These are phyloP conservation scores for Rhizoclosmatium globosum DNA, from an alignment of 192 early-diverging fungal species.

Conservation along the genomic window DNA sequence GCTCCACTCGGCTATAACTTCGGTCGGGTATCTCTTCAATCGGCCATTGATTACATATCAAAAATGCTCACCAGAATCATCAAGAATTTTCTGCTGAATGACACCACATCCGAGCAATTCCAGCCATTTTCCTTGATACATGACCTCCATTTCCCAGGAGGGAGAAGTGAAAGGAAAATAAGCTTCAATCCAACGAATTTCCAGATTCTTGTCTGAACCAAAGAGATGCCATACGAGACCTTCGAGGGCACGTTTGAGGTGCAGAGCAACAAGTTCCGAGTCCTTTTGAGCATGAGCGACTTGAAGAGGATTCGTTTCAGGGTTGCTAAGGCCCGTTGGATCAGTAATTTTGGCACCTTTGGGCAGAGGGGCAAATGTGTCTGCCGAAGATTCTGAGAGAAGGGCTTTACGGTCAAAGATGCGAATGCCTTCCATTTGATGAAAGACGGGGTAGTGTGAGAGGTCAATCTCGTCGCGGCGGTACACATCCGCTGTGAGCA, in stretches of 20 bases:
- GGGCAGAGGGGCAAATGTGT: slow-evolving; percentile 3
- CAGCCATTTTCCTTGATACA: slow-evolving; percentile 93
- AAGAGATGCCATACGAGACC: slow-evolving; percentile 81
- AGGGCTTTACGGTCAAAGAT: slow-evolving; percentile 58
- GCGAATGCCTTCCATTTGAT: slow-evolving; percentile 97
- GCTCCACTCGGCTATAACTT: too few species aligned
- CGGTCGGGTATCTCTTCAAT: too few species aligned
- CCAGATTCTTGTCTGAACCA: slow-evolving; percentile 58
- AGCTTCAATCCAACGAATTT: slow-evolving; percentile 94
- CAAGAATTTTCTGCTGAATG: slow-evolving; percentile 84
- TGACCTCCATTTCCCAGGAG: slow-evolving; percentile 96
- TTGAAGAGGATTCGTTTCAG: slow-evolving; percentile 24
- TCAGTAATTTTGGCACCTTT: slow-evolving; percentile 42
- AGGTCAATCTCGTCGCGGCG: slow-evolving; percentile 95
- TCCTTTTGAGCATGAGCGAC: slow-evolving; percentile 67
- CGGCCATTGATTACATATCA: too few species aligned
- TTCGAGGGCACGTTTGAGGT: slow-evolving; percentile 87
- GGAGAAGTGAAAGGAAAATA: slow-evolving; percentile 97
- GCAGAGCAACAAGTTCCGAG: slow-evolving; percentile 62
- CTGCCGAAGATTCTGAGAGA: slow-evolving; percentile 25
- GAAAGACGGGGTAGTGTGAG: slow-evolving; percentile 96
- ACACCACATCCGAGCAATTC: slow-evolving; percentile 95
- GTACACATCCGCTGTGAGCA: slow-evolving; percentile 98
- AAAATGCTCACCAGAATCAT: slow-evolving; percentile 65
- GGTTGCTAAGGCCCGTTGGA: slow-evolving; percentile 12